Base-by-base conservation (phyloP, 2,329 filamentous ascomycete genomes). In the Madurella fahalii region DNA sequence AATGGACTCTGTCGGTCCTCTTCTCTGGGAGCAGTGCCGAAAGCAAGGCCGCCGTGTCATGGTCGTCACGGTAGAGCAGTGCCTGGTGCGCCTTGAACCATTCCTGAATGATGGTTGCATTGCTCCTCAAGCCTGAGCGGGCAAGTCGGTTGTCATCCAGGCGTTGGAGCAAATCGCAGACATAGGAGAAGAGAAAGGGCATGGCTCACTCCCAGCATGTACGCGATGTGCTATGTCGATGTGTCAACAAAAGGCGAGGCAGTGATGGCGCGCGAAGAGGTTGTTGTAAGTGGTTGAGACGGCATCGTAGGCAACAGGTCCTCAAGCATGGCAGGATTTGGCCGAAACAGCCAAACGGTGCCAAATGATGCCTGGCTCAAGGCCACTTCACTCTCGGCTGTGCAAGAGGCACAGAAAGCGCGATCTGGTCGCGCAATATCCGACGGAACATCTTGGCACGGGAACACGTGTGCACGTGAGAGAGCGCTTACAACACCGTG, bases 1-100 rank as follows among this genome's bases (percentile, higher is more conserved):
- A 80, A 67, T 92, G 95, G 2, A 93, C 87, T 30, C 90, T 81
- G 65, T 95, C 90, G 2, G 83, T 85, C 50, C 90, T 79, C 60
- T 80, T 84, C 58, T 91, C 85, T 0, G 91, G 90, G 0, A 95
- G 79, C 0, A 96, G 71, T 2, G 86, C 85, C 1, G 88, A 92
- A 0, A 95, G 74, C 1, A 96, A 72, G 2, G 88, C 86, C 1
- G 81, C 73, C 1, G 77, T 74, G 63, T 85, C 74, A 1, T 81
- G 82, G 30, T 79, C 74, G 8, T 80, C 71, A 0, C 77, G 74
- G 64, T 85, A 72, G 15, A 95, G 77, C 1, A 71, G 15, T 70
- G 30, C 68, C 5, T 81, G 80, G 66, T 95, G 81, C 1, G 74
- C 72, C 13, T 68, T 67, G 69, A 95, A 94, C 91, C 92, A 96